Base-by-base conservation (phyloP, 2,329 filamentous ascomycete species). In the Alternaria infectoria region DNA sequence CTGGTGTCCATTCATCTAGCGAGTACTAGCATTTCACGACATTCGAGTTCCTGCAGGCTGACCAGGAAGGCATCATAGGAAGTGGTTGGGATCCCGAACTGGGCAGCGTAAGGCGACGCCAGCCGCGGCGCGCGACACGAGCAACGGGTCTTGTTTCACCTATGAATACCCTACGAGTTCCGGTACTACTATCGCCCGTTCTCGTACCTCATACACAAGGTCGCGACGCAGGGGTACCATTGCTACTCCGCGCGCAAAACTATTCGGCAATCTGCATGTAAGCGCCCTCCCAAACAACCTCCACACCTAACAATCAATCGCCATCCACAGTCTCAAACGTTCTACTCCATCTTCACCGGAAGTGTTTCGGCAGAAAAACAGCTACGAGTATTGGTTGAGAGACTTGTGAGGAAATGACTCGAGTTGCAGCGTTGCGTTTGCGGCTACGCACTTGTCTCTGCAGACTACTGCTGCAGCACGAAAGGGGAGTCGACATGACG, bases 131-230 rank as follows among this genome's bases (percentile, higher is more conserved):
- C 61, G 75, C 70, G 63, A 74, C 70, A 75, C 72, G 75, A 69
- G 69, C 62, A 68, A 69, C 69, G 70, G 69, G 68, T 67, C 64
- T 65, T 60, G 74, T 78, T 77, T 75, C 74, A 76, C 70, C 67
- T 68, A 65, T 62, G 62, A 65, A 66, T 64, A 66, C 59, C 59
- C 54, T 58, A 66, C 55, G 57, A 61, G 51, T 36, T 61, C 68
- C 59, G 63, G 72, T 73, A 64, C 61, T 64, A 75, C 59, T 61
- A 57, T 59, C 66, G 47, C 45, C 51, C 66, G 61, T 61, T 59
- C 47, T 54, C 64, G 49, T 44, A 52, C 63, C 58, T 40, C 36
- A 59, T 47, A 67, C 71, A 71, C 72, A 69, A 68, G 69, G 73
- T 63, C 59, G 68, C 60, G 50, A 63, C 57, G 71, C 75, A 77